phyloP scores from a whole-genome alignment of 1,139 yeast species.

The Suhomyces panamericanus region DNA sequence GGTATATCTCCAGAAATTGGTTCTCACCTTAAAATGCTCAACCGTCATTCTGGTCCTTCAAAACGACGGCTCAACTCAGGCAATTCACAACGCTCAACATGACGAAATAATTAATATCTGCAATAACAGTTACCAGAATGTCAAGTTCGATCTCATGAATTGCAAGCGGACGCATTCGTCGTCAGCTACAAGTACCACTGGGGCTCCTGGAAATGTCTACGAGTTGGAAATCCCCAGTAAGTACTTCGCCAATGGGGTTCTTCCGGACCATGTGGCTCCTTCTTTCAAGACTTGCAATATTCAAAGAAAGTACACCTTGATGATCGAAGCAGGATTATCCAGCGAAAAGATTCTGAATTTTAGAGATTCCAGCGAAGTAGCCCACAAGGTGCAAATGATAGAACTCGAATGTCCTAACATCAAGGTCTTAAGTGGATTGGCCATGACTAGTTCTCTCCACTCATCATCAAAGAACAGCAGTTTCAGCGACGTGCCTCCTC shows the following conservation, averaged over 20 bases:
- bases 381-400: constrained; percentile 27
- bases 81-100: constrained; percentile 33
- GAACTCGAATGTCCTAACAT: constrained; percentile 40
- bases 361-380: constrained; percentile 20
- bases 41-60: constrained; percentile 42
- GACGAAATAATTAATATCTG: constrained; percentile 32
- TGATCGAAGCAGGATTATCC: constrained; percentile 48
- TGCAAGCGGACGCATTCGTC: constrained; percentile 31
- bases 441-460: constrained; percentile 21
- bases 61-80: constrained; percentile 24
- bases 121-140: constrained; percentile 34
- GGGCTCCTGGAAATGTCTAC: constrained; percentile 24
- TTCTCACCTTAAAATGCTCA: constrained; percentile 34
- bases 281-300: constrained; percentile 61
- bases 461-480: constrained; percentile 10
- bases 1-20: constrained; percentile 41
- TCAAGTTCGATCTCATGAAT: constrained; percentile 43
- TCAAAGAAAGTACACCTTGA: constrained; percentile 46
- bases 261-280: constrained; percentile 56
- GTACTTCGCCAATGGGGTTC: constrained; percentile 38
- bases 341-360: constrained; percentile 27
- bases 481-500: not conserved
- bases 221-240: constrained; percentile 50
- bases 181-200: constrained; percentile 23
- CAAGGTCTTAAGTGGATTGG: constrained; percentile 45